phyloP scores from a whole-genome alignment of 1,284 basidiomycete genomes.

The Gymnopus androsaceus region DNA sequence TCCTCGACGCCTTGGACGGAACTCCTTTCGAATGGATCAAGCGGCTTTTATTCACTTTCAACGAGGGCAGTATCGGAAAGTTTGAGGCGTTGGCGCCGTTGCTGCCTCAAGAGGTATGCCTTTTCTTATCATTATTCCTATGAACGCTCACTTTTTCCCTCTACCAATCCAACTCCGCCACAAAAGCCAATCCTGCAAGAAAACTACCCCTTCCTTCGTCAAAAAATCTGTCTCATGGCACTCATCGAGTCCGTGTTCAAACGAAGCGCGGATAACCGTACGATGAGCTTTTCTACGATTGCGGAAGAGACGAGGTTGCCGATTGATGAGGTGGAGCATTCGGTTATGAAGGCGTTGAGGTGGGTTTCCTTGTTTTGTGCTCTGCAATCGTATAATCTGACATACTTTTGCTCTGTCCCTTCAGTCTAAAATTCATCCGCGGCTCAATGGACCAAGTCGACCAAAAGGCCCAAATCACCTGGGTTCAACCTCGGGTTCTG shows the following conservation, averaged over 20 bases:
- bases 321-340: slow-evolving; percentile 91
- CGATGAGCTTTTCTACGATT: slow-evolving; percentile 90
- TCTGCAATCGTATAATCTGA: no score
- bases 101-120: slow-evolving; percentile 84
- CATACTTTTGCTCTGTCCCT: no score
- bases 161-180: not conserved
- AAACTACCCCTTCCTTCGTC: slow-evolving; percentile 88
- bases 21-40: slow-evolving; percentile 92
- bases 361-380: not conserved
- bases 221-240: slow-evolving; percentile 99
- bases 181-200: slow-evolving; percentile 85
- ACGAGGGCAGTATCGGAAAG: slow-evolving; percentile 94
- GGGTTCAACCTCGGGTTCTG: slow-evolving; percentile 98
- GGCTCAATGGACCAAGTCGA: slow-evolving; percentile 93
- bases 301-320: slow-evolving; percentile 91
- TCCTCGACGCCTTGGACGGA: slow-evolving; percentile 81
- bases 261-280: slow-evolving; percentile 77
- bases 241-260: slow-evolving; percentile 96
- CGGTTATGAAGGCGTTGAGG: slow-evolving; percentile 98
- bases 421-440: slow-evolving; percentile 86
- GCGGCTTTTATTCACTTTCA: slow-evolving; percentile 92
- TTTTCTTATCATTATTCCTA: slow-evolving; percentile 18
- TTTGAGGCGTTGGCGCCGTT: slow-evolving; percentile 90
- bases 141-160: not conserved
- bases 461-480: slow-evolving; percentile 84